Evolutionary conservation across 257 asterid species (phyloP), one percentile per base, ranked within the genome.

Genomic region (Salvia miltiorrhiza): DNA sequence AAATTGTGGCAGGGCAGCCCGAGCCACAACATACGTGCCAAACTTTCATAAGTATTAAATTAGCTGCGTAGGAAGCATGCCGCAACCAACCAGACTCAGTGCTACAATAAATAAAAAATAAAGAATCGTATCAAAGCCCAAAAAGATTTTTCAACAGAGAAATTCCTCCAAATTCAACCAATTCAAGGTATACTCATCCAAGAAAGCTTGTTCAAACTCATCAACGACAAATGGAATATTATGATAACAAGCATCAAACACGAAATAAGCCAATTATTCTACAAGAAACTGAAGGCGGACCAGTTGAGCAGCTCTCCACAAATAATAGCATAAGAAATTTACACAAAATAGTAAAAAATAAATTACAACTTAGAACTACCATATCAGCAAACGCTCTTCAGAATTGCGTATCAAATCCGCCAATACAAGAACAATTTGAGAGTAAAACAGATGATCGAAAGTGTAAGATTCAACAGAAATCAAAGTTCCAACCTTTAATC

Each of bases 401-500:
- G n/a, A n/a, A n/a, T n/a, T n/a, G n/a, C n/a, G n/a, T 0, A 69
- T 12, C 7, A 13, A 68, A 54, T 60, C 53, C 4, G 9, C 14
- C 3, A 50, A 50, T 11, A 44, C 1, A n/a, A 20, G 39, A 14
- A 58, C 43, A 33, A 30, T 70, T 54, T 19, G 56, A 64, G 56
- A 58, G 45, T 6, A 32, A 14, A 45, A 19, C 32, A 58, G 43
- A 37, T 1, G 43, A 37, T 37, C 11, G 63, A 56, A 30, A 45
- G 20, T 5, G 9, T 20, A 28, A 57, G 47, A 56, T 44, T 23
- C 37, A 61, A 61, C 12, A 49, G 13, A 30, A 35, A 17, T 13
- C 21, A 44, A 53, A 69, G 63, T 6, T 44, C 67, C 10, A 19
- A 81, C 82, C 85, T 77, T 72, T 55, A 71, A 67, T 56, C 64